A percentile compares a stretch with the other conserved stretches of the same genome.
Conservation (phyloP, 305 asterid species). For the Fraxinus ornus region DNA sequence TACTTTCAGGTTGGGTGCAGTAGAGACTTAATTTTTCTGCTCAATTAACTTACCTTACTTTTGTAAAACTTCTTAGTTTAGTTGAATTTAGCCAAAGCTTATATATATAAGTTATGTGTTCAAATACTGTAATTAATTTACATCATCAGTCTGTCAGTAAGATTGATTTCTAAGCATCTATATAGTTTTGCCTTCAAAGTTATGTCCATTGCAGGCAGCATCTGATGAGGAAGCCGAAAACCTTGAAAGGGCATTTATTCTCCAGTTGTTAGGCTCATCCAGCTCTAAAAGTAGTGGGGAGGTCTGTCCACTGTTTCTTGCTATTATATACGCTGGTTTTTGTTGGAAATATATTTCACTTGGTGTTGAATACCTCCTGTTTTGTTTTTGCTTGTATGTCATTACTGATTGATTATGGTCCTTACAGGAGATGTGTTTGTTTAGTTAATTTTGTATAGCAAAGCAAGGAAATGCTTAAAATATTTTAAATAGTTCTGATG, state of each 20-base stretch:
- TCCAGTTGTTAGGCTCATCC: constrained; percentile 60
- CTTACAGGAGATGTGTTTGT: not conserved
- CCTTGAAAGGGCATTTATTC: constrained; percentile 72
- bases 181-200: constrained; percentile 22
- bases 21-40: not conserved
- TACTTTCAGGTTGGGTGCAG: not conserved
- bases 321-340: constrained; percentile 5
- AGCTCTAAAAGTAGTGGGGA: constrained; percentile 40
- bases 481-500: constrained; percentile 2
- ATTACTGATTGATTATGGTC: not conserved
- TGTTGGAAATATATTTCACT: not conserved
- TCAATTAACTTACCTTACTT: not conserved
- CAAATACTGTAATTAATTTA: constrained; percentile 5
- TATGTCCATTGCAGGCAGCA: constrained; percentile 64
- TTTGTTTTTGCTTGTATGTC: not conserved
- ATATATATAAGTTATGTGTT: not conserved
- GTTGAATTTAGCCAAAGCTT: not conserved
- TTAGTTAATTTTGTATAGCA: constrained; percentile 4
- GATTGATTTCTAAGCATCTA: constrained; percentile 17
- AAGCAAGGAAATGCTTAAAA: constrained; percentile 8
- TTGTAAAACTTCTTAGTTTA: not conserved
- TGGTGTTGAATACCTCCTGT: not conserved
- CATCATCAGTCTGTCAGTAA: constrained; percentile 1
- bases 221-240: constrained; percentile 67
- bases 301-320: constrained; percentile 38